phyloP scores from a whole-genome alignment of 2,329 filamentous ascomycete species.

The Seiridium cupressi region DNA sequence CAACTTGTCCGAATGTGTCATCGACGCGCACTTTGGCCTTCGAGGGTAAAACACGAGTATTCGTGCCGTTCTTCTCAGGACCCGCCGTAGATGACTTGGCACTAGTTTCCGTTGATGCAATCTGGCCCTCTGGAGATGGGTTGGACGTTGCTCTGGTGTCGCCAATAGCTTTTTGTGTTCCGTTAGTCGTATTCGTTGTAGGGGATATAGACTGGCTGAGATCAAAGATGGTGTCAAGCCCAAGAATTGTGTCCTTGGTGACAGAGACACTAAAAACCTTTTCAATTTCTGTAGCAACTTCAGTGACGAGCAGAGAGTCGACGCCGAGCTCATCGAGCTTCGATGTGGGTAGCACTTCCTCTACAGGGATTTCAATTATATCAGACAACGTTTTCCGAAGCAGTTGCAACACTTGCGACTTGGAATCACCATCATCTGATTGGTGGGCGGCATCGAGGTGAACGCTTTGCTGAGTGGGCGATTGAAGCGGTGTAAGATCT shows the following conservation, averaged over 20 bases:
- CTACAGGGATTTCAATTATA: conserved; percentile 16
- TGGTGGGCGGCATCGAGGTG: not conserved
- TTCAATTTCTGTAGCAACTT: conserved; percentile 28
- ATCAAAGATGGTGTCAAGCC: not conserved
- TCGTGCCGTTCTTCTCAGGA: not conserved
- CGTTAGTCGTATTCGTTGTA: not conserved
- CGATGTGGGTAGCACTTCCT: conserved; percentile 17
- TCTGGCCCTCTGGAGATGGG: not conserved
- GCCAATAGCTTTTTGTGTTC: not conserved
- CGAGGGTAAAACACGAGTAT: not conserved
- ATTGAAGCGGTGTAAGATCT: not conserved
- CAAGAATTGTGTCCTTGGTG: not conserved
- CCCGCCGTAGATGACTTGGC: not conserved
- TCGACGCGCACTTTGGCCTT: not conserved
- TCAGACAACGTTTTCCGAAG: conserved; percentile 13
- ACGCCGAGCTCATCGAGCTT: conserved; percentile 32
- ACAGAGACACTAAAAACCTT: conserved; percentile 12
- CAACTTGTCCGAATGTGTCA: not conserved
- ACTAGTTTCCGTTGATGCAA: not conserved
- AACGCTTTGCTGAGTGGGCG: not conserved
- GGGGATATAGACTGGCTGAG: not conserved
- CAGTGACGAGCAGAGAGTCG: conserved; percentile 34
- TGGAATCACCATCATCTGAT: not conserved
- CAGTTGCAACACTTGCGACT: not conserved
- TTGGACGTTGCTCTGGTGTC: not conserved